Evolutionary conservation across 305 asterid genomes (phyloP).

Genomic region (Withania somnifera): DNA sequence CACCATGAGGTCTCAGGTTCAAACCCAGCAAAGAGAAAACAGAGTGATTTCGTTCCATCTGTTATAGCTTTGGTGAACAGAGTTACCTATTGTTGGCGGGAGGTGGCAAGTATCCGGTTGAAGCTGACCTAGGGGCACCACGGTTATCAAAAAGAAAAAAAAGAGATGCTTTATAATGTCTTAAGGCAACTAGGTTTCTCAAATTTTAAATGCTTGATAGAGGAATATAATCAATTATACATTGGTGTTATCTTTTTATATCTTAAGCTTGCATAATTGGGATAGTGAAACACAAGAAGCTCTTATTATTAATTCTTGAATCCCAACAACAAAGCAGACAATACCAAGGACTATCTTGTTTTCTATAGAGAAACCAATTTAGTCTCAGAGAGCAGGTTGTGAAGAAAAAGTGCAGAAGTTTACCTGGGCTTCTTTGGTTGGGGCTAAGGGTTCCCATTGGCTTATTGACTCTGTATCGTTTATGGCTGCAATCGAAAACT

Average conservation of each 20-base stretch:
- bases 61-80: no score
- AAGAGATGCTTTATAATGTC: not conserved
- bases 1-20: no score
- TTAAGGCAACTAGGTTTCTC: not conserved
- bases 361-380: not conserved
- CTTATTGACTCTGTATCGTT: slow-evolving; percentile 69
- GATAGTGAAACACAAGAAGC: not conserved
- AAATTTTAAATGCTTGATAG: not conserved
- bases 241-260: not conserved
- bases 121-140: no score
- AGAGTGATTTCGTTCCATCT: no score
- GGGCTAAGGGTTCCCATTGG: slow-evolving; percentile 90
- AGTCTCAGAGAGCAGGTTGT: no score
- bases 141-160: no score
- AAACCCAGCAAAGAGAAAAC: no score
- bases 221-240: not conserved
- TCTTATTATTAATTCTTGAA: not conserved
- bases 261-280: not conserved
- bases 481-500: slow-evolving; percentile 92
- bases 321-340: not conserved
- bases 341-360: not conserved
- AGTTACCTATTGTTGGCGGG: no score
- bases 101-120: no score
- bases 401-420: slow-evolving; percentile 10
- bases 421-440: slow-evolving; percentile 98